Conservation (phyloP, 352 stramenopile species). For the Phytopythium chamaehyphon region DNA sequence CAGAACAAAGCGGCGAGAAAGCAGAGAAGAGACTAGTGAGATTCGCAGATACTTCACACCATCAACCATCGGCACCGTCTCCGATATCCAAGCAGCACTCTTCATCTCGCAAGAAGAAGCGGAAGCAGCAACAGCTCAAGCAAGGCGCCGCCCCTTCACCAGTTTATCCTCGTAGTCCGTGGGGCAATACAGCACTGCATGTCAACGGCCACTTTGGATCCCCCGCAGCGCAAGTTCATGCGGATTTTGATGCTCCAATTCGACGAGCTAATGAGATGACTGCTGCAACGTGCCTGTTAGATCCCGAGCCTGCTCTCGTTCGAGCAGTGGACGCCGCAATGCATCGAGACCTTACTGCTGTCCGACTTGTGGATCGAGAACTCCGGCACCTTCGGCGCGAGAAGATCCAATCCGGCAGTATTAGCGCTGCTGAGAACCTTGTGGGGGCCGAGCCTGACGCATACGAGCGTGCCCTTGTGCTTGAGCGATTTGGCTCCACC, state of each 20-base stretch:
- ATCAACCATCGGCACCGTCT: neutral
- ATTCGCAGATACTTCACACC: too few species aligned
- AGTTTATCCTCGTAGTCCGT: neutral
- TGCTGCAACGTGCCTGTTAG: neutral
- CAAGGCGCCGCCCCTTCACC: neutral
- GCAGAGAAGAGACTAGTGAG: too few species aligned
- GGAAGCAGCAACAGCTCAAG: slow-evolving; percentile 15
- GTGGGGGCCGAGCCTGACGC: slow-evolving; percentile 15
- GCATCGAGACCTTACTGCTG: slow-evolving; percentile 38
- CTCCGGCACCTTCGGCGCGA: slow-evolving; percentile 46
- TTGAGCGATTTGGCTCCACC: slow-evolving; percentile 57
- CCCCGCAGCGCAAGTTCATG: slow-evolving; percentile 3
- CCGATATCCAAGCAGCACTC: neutral
- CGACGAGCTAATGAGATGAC: neutral
- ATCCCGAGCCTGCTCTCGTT: slow-evolving; percentile 35
- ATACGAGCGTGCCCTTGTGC: slow-evolving; percentile 44
- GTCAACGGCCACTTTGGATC: slow-evolving; percentile 13
- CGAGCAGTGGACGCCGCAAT: slow-evolving; percentile 36
- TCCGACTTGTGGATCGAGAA: slow-evolving; percentile 44
- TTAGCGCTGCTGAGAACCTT: slow-evolving; percentile 10
- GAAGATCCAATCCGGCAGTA: slow-evolving; percentile 21
- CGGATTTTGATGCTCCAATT: neutral
- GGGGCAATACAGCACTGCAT: slow-evolving; percentile 6
- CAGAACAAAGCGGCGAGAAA: neutral
- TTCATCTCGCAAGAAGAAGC: slow-evolving; percentile 18